These are phyloP conservation scores for Podila minutissima DNA, from an alignment of 192 early-diverging fungal genomes.

Conservation along the genomic window DNA sequence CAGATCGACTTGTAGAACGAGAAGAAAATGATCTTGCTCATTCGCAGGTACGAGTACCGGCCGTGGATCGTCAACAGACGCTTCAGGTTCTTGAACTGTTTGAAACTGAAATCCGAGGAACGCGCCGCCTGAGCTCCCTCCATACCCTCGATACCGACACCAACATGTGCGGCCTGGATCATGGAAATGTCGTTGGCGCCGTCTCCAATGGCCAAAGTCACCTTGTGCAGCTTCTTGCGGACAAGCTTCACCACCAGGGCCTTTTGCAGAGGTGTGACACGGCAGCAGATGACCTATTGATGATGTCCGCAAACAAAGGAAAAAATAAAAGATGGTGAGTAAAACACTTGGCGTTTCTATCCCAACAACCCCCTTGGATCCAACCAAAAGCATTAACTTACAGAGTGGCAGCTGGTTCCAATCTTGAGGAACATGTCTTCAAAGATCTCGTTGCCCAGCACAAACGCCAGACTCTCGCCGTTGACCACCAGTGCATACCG, in stretches of 20 bases:
- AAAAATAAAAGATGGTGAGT: neutral
- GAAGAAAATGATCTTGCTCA: conserved; percentile 94
- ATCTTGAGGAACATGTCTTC: conserved; percentile 70
- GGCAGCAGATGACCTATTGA: conserved; percentile 90
- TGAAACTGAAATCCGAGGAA: conserved; percentile 95
- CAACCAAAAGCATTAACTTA: conserved; percentile 56
- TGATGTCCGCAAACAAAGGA: neutral
- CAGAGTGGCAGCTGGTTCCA: conserved; percentile 73
- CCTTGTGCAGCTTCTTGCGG: conserved; percentile 84
- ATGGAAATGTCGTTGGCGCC: conserved; percentile 98
- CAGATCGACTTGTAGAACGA: conserved; percentile 99
- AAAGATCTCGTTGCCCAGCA: conserved; percentile 82
- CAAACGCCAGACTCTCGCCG: conserved; percentile 89
- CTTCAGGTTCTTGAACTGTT: conserved; percentile 92
- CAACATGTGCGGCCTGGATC: conserved; percentile 98
- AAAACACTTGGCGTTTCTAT: neutral
- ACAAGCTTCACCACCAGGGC: conserved; percentile 95
- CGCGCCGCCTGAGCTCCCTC: conserved; percentile 96
- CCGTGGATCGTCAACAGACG: conserved; percentile 95
- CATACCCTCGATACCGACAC: conserved; percentile 93
- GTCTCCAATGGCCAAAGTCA: conserved; percentile 95
- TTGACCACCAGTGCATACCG: conserved; percentile 91
- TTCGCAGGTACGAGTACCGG: conserved; percentile 90
- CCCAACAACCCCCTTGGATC: neutral
- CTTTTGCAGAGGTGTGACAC: conserved; percentile 97